Evolutionary conservation across 306 rosid genomes (phyloP), one percentile per base, ranked within the genome.

Genomic region (Cicer arietinum): DNA sequence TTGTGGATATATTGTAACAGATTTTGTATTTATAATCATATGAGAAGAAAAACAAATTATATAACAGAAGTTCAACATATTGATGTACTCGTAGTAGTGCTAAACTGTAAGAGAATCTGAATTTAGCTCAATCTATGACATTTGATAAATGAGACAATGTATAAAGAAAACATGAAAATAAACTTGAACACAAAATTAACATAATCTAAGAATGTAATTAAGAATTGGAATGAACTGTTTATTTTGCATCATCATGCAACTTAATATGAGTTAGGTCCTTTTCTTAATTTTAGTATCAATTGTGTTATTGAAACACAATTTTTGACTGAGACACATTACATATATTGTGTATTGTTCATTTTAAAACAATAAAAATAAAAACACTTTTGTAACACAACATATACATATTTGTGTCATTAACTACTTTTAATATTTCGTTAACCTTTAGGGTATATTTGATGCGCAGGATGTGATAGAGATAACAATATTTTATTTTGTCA

Each of bases 1-100:
- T 37, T 64, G 79, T 71, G 79, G 17, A 64, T 30, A 59, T 41
- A 25, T 61, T 43, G 76, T 35, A 60, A 68, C 16, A 37, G 25
- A 47, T 61, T 68, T 77, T 52, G 53, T 18, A 44, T 64, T 50
- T n/a, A 11, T 7, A 67, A 48, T 45, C 62, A 57, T 66, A 42
- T 35, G 46, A 53, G 61, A 62, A 9, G 10, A 30, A 68, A 30
- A 8, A 30, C 6, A 68, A 47, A 8, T 47, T 47, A 3, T 30
- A 14, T 17, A 43, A 65, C 10, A 46, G 16, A 46, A 12, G 35
- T 41, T 63, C 71, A 51, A 69, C 12, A 35, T 50, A 42, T 39
- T 37, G 62, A n/a, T 35, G 25, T 50, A n/a, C 35, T 63, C n/a
- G 16, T 18, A 47, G 73, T 10, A 56, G 62, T 20, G 39, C 12